Conservation (phyloP, 2,329 filamentous ascomycete genomes). For the Xylaria sp. region DNA sequence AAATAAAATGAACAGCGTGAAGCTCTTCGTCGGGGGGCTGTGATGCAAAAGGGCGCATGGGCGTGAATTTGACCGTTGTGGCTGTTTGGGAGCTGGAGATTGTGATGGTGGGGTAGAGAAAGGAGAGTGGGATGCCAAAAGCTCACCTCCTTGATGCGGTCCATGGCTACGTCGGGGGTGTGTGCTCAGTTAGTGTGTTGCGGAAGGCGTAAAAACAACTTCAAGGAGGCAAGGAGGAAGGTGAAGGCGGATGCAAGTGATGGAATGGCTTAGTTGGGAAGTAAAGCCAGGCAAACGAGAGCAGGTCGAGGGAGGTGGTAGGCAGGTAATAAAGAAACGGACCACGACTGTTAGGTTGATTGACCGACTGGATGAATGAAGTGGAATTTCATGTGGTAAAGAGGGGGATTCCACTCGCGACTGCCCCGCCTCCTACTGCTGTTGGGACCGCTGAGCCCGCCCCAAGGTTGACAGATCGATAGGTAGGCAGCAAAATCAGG, state of each 20-base stretch:
- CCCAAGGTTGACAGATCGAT: neutral
- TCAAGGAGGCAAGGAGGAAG: too few relatives aligned
- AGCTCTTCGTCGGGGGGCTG: neutral
- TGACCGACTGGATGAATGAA: constrained; percentile 45
- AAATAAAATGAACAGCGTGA: neutral
- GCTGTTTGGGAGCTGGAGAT: constrained; percentile 41
- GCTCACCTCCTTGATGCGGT: constrained; percentile 89
- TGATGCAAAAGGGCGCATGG: constrained; percentile 20
- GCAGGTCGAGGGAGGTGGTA: constrained; percentile 39
- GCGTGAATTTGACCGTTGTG: neutral
- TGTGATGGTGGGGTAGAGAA: constrained; percentile 51
- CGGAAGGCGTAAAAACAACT: constrained; percentile 45
- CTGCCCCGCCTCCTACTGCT: constrained; percentile 45
- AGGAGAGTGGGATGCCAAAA: constrained; percentile 46
- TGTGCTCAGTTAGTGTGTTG: constrained; percentile 34
- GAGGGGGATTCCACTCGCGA: constrained; percentile 43
- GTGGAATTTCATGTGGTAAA: constrained; percentile 50
- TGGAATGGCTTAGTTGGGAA: constrained; percentile 36
- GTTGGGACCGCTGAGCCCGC: neutral
- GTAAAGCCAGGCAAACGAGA: constrained; percentile 36
- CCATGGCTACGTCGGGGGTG: constrained; percentile 67
- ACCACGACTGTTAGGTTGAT: constrained; percentile 42
- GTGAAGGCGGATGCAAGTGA: constrained; percentile 34
- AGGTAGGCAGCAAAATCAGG: constrained; percentile 1
- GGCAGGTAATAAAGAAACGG: constrained; percentile 46